Evolutionary conservation across 129 eudicot species (phyloP).

Genomic region (Silybum marianum): DNA sequence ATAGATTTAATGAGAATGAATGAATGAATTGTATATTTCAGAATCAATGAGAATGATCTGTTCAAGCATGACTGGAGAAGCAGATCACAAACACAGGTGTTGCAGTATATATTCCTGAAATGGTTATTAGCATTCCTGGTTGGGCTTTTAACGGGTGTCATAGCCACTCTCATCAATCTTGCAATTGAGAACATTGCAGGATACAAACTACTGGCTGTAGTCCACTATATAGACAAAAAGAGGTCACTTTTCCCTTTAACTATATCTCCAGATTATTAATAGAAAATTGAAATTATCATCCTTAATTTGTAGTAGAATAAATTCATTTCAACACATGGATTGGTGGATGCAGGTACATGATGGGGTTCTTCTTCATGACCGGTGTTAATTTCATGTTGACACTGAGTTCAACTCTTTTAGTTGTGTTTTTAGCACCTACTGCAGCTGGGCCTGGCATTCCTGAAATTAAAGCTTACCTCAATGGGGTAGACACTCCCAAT

Average conservation of each 20-base stretch:
- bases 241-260: constrained; percentile 39
- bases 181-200: constrained; percentile 96
- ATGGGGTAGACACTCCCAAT: constrained; percentile 92
- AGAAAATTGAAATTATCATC: neutral
- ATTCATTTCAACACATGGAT: constrained; percentile 16
- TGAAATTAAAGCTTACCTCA: constrained; percentile 92
- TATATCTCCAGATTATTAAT: too few species aligned
- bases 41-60: constrained; percentile 95
- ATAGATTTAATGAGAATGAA: too few species aligned
- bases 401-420: constrained; percentile 57
- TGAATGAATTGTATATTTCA: constrained; percentile 23
- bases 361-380: constrained; percentile 62
- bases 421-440: constrained; percentile 85
- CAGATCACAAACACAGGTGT: constrained; percentile 79
- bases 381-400: constrained; percentile 71
- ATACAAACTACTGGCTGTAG: constrained; percentile 71
- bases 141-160: constrained; percentile 79
- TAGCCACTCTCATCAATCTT: constrained; percentile 90
- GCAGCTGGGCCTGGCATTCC: constrained; percentile 99
- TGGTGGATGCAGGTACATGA: constrained; percentile 66
- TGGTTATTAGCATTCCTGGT: constrained; percentile 88
- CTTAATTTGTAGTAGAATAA: constrained; percentile 1
- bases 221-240: constrained; percentile 48
- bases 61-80: constrained; percentile 99
- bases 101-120: constrained; percentile 80